Percentiles rank a stretch among this genome's conserved stretches.
Conservation (phyloP, 805 yeast genomes). For the Peterozyma xylosa region DNA sequence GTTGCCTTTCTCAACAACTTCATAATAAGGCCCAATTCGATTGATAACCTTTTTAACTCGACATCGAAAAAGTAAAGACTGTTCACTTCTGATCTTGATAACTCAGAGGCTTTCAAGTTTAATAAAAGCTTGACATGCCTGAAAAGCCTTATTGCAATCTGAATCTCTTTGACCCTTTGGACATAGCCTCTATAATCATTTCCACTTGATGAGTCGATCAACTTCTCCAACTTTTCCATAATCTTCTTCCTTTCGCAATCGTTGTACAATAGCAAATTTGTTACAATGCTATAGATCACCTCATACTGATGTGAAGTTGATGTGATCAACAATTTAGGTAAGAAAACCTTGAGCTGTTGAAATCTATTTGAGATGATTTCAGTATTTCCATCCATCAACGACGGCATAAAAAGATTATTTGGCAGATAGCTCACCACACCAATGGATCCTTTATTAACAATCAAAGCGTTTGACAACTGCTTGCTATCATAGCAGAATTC, state of each 20-base stretch:
- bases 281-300: conserved; percentile 53
- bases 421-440: conserved; percentile 52
- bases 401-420: conserved; percentile 25
- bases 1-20: conserved; percentile 23
- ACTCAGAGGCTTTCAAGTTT: conserved; percentile 36
- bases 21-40: conserved; percentile 38
- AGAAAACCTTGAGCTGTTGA: conserved; percentile 40
- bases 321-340: conserved; percentile 60
- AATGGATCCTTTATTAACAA: conserved; percentile 59
- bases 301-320: conserved; percentile 72
- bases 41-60: conserved; percentile 26
- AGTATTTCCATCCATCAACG: conserved; percentile 26
- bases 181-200: conserved; percentile 47
- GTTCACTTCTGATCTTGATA: conserved; percentile 42
- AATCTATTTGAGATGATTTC: conserved; percentile 1
- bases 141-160: conserved; percentile 35
- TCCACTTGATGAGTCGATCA: conserved; percentile 65
- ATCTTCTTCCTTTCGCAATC: conserved; percentile 61
- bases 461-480: conserved; percentile 35
- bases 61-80: conserved; percentile 27
- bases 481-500: conserved; percentile 58
- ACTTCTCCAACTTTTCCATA: conserved; percentile 53
- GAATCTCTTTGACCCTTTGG: conserved; percentile 39
- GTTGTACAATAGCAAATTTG: conserved; percentile 59
- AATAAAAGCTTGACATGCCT: conserved; percentile 37